Evolutionary conservation across 495 filamentous ascomycete genomes (phyloP), one percentile per base, ranked within the genome.

Genomic region (Hypoxylon rickii): DNA sequence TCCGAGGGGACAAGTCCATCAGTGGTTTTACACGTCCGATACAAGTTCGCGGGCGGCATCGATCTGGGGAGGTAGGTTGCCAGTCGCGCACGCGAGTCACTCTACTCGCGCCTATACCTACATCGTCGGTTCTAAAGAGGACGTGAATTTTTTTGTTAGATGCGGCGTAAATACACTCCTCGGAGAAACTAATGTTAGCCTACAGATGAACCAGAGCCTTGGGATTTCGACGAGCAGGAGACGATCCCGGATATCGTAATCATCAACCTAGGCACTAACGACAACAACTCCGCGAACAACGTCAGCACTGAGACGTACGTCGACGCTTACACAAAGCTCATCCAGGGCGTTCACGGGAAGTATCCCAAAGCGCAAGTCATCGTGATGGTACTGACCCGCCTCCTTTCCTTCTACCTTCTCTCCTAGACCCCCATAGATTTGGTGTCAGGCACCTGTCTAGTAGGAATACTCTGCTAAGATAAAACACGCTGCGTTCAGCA

Each of bases 231-330:
- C 4, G 77, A 76, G 22, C 79, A 83, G 44, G 66, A 66, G 12
- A 79, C 76, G n/a, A 75, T 76, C 1, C 83, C 85, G 3, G 85
- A 88, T 57, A 72, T 90, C 7, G 85, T 86, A 10, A 57, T 88
- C 52, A 86, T 88, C 63, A 83, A 87, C 58, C 73, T 89, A 33
- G 86, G 85, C 19, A 87, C 84, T 13, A 89, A 89, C 56, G 86
- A 89, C 65, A 77, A 79, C 51, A 84, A 85, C 51, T 52, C 73
- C 0, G 67, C 69, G 12, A 88, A 88, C 64, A 81, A 86, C 33
- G 78, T 86, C 41, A 76, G 79, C 2, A 67, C 72, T 2, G 56
- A 66, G 3, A 68, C 75, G 0, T 88, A 83, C 68, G 77, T 82
- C 33, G 68, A 79, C 45, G 77, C 76, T 19, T 83, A 86, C 47